Evolutionary conservation across 805 yeast genomes (phyloP).

Genomic region (Saturnispora sanitii): DNA sequence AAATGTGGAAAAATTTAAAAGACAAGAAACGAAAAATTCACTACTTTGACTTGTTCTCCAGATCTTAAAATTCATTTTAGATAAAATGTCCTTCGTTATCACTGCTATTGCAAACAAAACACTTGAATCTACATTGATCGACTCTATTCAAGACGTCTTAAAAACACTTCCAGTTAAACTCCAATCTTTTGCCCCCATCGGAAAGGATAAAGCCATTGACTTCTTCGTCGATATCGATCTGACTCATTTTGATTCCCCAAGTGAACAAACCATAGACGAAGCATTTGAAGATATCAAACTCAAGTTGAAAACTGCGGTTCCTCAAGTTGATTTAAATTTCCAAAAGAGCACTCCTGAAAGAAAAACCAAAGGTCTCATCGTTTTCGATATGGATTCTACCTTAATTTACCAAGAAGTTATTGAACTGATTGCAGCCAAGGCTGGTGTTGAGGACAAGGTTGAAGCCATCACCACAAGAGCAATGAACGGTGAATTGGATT

Average conservation of each 20-base stretch:
- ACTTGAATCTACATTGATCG: background rate
- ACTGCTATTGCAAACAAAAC: slow-evolving; percentile 24
- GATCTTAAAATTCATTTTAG: background rate
- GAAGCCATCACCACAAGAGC: slow-evolving; percentile 86
- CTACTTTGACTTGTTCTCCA: background rate
- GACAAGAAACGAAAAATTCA: no score
- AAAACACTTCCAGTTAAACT: slow-evolving; percentile 25
- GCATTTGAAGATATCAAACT: slow-evolving; percentile 12
- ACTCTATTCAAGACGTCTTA: slow-evolving; percentile 13
- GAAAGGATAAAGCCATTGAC: slow-evolving; percentile 32
- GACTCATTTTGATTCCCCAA: slow-evolving; percentile 9
- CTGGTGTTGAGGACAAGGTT: slow-evolving; percentile 81
- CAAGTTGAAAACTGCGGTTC: slow-evolving; percentile 18
- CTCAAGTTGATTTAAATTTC: slow-evolving; percentile 33
- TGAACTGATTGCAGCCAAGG: slow-evolving; percentile 89
- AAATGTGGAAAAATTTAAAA: no score
- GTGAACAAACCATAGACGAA: slow-evolving; percentile 12
- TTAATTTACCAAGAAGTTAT: slow-evolving; percentile 93
- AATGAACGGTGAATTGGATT: slow-evolving; percentile 95
- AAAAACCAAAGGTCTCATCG: slow-evolving; percentile 47
- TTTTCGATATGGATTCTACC: slow-evolving; percentile 98
- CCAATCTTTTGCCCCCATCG: slow-evolving; percentile 21
- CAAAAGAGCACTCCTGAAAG: slow-evolving; percentile 28
- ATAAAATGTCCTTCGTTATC: slow-evolving; percentile 19
- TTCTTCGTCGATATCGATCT: slow-evolving; percentile 22